Base-by-base conservation (phyloP, 129 eudicot species). In the Glebionis coronaria region DNA sequence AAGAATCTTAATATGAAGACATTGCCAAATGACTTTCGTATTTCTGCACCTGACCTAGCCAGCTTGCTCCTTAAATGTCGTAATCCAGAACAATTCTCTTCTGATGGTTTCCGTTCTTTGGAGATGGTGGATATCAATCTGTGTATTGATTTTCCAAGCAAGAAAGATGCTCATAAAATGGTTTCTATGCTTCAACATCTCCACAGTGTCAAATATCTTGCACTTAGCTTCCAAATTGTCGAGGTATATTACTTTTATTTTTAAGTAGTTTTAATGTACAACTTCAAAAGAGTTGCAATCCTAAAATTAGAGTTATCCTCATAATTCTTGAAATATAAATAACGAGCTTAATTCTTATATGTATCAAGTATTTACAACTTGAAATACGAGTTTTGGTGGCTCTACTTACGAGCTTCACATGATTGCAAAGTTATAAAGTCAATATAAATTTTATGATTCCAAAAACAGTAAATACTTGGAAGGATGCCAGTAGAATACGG, bases 111-210 rank as follows among this genome's bases (percentile, higher is more conserved):
- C 0, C 73, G 4, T 19, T 57, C 1, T 20, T 40, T 40, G 56
- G 56, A 69, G 64, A 44, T 40, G 25, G 73, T 56, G 44, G 16
- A 70, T 70, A 9, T 58, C 3, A 15, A 23, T n/a, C 7, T 65
- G 27, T 3, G 35, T 28, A 28, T 28, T 28, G 35, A 1, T 9
- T 0, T 2, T 57, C 11, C 14, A 1, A 0, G 0, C 0, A 28
- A 28, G 35, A 28, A 0, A 1, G 42, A 42, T 14, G 38, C 28
- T 5, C 56, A 5, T n/a, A 9, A n/a, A 27, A 25, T 65, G 27
- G 7, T 64, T 44, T 2, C 0, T 35, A 1, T 54, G 35, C 51
- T 69, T 40, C 64, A 69, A 44, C 54, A 69, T 13, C 38, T 69
- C 4, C 27, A 2, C 9, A 14, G 15, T 42, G 73, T 58, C 54